phyloP scores from a whole-genome alignment of 169 alveolate species.

The Eimeria maxima region DNA sequence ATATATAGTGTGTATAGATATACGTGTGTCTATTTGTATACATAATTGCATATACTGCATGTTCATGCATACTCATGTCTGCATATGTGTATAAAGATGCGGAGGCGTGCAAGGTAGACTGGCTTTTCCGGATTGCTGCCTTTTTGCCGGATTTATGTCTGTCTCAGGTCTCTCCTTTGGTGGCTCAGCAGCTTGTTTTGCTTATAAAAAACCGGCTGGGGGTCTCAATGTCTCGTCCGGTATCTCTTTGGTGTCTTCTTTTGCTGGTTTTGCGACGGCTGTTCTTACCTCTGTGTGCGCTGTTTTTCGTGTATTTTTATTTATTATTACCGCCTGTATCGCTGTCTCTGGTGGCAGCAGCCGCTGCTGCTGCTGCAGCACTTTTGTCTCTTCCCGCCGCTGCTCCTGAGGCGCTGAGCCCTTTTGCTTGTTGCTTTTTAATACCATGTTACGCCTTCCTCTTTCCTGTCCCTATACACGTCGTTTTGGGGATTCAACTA shows the following conservation, averaged over 20 bases:
- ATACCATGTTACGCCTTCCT: conserved; percentile 42
- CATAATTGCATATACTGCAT: background rate
- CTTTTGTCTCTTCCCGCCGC: conserved; percentile 19
- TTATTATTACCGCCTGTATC: conserved; percentile 11
- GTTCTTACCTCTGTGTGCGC: background rate
- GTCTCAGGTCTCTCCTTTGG: conserved; percentile 11
- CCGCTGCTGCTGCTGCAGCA: conserved; percentile 21
- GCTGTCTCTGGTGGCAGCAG: conserved; percentile 13
- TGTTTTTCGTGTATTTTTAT: background rate
- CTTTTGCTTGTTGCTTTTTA: background rate
- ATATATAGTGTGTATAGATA: background rate
- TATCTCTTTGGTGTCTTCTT: background rate
- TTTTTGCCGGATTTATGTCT: background rate
- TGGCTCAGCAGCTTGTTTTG: conserved; percentile 21
- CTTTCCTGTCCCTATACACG: background rate
- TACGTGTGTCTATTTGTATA: background rate
- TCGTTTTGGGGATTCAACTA: background rate
- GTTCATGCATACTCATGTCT: background rate
- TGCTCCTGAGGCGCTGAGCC: conserved; percentile 23
- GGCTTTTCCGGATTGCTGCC: background rate
- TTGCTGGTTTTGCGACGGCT: conserved; percentile 11
- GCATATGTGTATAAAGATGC: too few species aligned
- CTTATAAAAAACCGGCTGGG: conserved; percentile 12
- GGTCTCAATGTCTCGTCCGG: background rate
- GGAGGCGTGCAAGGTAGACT: too few species aligned